Conservation (phyloP, 192 early-diverging fungal species). For the Spizellomyces punctatus region DNA sequence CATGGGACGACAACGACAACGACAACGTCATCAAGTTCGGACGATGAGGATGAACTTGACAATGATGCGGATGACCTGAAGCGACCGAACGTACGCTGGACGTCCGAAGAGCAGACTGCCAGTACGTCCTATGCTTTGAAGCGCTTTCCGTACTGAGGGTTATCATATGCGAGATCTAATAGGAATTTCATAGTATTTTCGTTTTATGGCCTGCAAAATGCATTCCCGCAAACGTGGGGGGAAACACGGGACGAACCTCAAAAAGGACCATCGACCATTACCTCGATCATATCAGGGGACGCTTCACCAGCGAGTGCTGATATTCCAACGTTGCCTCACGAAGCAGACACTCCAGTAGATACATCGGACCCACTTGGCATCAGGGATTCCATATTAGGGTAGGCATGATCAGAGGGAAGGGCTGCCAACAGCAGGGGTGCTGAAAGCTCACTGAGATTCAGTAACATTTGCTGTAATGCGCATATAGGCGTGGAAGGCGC, state of each 20-base stretch:
- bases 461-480: too few relatives aligned
- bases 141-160: slow-evolving; percentile 2
- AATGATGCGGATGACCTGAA: slow-evolving; percentile 29
- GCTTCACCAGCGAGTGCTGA: neutral
- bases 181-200: slow-evolving; percentile 29
- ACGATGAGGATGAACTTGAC: slow-evolving; percentile 24
- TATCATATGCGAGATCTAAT: neutral
- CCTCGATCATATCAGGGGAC: neutral
- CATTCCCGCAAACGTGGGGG: slow-evolving; percentile 45
- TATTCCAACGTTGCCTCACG: neutral
- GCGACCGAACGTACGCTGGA: slow-evolving; percentile 12
- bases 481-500: neutral
- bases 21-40: neutral
- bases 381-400: slow-evolving; percentile 42
- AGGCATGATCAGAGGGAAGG: neutral
- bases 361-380: slow-evolving; percentile 51
- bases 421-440: too few relatives aligned
- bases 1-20: too few relatives aligned
- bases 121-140: slow-evolving; percentile 17
- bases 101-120: slow-evolving; percentile 33
- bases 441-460: too few relatives aligned
- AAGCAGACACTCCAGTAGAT: slow-evolving; percentile 33
- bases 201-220: slow-evolving; percentile 45
- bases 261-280: neutral
- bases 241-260: slow-evolving; percentile 17